Base-by-base conservation (phyloP, 169 alveolate genomes). In the Cyclospora cayetanensis region DNA sequence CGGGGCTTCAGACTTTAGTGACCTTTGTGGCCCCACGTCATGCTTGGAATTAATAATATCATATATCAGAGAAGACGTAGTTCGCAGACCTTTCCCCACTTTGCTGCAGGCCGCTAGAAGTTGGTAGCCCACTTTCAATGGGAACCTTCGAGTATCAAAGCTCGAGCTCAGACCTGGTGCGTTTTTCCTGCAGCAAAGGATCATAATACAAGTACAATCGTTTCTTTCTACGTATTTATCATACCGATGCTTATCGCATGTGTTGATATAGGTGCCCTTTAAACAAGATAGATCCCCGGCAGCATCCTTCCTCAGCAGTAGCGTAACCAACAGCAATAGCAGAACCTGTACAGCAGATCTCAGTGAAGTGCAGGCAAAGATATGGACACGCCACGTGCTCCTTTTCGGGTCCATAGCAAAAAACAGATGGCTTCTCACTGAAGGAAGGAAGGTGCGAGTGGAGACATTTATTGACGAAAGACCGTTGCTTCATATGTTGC, bases 401-500 rank as follows among this genome's bases (percentile, higher is more conserved):
- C 74, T 80, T 0, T 50, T 80, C 60, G 90, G 90, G 5, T 41
- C 90, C 55, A 53, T 80, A 29, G 90, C 90, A 31, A 52, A 15
- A 31, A 52, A 52, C 90, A 80, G 60, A 25, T 80, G 90, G 90
- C 35, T 34, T 0, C 39, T 80, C n/a, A 27, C 68, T 27, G 60
- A 80, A 35, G 50, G 50, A 31, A 76, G 90, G 37, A 52, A 4
- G 34, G 76, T 42, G n/a, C 43, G 22, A 50, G 77, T 80, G 25
- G 90, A 80, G 35, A 76, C 90, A 20, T 80, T 29, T 53, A 72
- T 80, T 43, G 90, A 80, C 50, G 53, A 9, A 27, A 53, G 35
- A 29, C 90, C 90, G 50, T 15, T 80, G 76, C 90, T 80, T 25
- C 90, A 80, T 34, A 80, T 80, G 90, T 76, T 80, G n/a, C 90